Conservation (phyloP, 2,329 filamentous ascomycete species). For the Dactylellina cionopaga region DNA sequence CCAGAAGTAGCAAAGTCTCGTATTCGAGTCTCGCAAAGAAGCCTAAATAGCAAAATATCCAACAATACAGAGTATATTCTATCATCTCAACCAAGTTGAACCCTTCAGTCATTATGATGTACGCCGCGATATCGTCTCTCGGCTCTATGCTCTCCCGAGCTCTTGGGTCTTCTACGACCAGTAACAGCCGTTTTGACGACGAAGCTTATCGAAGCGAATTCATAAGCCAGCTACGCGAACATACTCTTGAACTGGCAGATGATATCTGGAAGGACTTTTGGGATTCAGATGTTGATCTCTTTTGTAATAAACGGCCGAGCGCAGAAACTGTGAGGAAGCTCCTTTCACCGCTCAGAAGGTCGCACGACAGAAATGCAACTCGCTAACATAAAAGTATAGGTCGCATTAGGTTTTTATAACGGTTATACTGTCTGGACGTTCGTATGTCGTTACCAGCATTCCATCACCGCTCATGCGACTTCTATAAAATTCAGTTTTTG, state of each 20-base stretch:
- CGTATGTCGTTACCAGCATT: conserved; percentile 28
- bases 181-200: conserved; percentile 38
- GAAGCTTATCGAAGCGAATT: conserved; percentile 35
- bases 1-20: conserved; percentile 16
- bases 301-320: conserved; percentile 46
- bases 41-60: conserved; percentile 14
- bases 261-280: conserved; percentile 49
- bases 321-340: conserved; percentile 26
- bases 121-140: conserved; percentile 36
- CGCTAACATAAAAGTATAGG: no score
- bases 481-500: neutral
- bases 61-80: neutral
- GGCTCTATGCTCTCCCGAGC: conserved; percentile 48
- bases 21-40: neutral
- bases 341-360: neutral
- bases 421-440: conserved; percentile 52
- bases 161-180: conserved; percentile 12
- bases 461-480: neutral
- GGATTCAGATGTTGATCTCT: conserved; percentile 44
- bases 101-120: conserved; percentile 10
- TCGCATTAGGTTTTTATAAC: conserved; percentile 41
- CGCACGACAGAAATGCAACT: neutral
- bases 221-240: conserved; percentile 27
- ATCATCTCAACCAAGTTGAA: neutral
- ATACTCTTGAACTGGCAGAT: conserved; percentile 34